A percentile compares a stretch with the other conserved stretches of the same genome.
Evolutionary conservation across 106 monocot species (phyloP).

Genomic region (Dendrobium nobile): DNA sequence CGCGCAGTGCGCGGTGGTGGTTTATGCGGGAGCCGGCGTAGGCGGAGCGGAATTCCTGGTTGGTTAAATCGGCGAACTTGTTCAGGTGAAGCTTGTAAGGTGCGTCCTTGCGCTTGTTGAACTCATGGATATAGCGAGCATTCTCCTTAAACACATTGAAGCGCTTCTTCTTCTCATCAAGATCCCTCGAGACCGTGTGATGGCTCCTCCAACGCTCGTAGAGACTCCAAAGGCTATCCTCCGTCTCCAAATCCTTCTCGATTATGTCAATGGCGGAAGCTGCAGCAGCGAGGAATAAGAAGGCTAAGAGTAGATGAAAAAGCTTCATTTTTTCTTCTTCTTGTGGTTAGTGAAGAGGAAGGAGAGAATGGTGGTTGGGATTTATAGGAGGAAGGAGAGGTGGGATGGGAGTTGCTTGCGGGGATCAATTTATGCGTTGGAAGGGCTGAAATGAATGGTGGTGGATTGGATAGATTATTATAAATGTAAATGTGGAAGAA

Average conservation of each 20-base stretch:
- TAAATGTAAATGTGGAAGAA: too few relatives aligned
- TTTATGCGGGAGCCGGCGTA: constrained; percentile 18
- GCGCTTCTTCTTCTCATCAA: constrained; percentile 34
- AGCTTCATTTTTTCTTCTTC: neutral
- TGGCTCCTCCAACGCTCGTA: constrained; percentile 53
- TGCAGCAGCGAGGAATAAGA: neutral
- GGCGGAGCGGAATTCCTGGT: constrained; percentile 28
- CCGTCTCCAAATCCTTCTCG: constrained; percentile 44
- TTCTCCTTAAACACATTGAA: constrained; percentile 65
- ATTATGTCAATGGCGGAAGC: constrained; percentile 19
- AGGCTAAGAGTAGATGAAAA: neutral
- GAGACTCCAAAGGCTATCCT: constrained; percentile 45
- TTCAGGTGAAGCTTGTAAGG: constrained; percentile 45
- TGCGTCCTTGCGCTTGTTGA: constrained; percentile 24
- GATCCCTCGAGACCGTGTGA: constrained; percentile 34
- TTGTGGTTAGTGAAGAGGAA: neutral
- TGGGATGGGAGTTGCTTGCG: neutral
- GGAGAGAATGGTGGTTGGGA: neutral
- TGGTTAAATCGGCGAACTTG: constrained; percentile 40
- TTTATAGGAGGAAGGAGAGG: neutral
- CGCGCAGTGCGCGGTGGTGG: constrained; percentile 9
- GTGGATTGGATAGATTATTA: too few relatives aligned
- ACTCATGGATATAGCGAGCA: constrained; percentile 31
- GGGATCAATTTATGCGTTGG: neutral
- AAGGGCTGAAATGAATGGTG: neutral